Evolutionary conservation across 345 rosid species (phyloP).

Genomic region (Corchorus capsularis): DNA sequence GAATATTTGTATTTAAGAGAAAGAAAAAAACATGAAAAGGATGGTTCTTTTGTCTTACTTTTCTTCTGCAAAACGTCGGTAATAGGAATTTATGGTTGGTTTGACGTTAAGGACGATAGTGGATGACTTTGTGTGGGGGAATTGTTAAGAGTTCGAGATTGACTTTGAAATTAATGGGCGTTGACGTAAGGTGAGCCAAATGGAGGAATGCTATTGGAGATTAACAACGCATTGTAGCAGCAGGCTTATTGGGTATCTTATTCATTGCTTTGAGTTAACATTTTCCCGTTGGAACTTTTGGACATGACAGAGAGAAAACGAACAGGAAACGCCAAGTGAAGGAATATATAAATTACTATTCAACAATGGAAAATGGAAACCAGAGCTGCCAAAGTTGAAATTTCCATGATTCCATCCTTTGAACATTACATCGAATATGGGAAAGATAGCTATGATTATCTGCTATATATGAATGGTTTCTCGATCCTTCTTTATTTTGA

Average conservation of each 20-base stretch:
- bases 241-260: no score
- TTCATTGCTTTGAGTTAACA: background rate
- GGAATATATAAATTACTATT: background rate
- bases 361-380: background rate
- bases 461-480: no score
- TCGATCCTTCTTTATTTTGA: no score
- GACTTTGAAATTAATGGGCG: background rate
- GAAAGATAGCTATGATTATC: no score
- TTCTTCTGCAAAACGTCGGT: background rate
- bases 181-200: background rate
- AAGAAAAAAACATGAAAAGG: background rate
- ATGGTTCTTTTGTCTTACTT: no score
- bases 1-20: background rate
- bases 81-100: background rate
- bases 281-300: background rate
- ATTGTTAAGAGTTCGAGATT: background rate
- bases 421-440: background rate
- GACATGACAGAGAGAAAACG: background rate
- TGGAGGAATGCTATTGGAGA: background rate
- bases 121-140: no score
- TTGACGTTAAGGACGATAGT: background rate
- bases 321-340: background rate
- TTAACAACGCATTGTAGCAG: background rate
- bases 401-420: no score
- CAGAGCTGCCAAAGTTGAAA: background rate